phyloP scores from a whole-genome alignment of 1,139 yeast genomes.

The Eremothecium cymbalariae region DNA sequence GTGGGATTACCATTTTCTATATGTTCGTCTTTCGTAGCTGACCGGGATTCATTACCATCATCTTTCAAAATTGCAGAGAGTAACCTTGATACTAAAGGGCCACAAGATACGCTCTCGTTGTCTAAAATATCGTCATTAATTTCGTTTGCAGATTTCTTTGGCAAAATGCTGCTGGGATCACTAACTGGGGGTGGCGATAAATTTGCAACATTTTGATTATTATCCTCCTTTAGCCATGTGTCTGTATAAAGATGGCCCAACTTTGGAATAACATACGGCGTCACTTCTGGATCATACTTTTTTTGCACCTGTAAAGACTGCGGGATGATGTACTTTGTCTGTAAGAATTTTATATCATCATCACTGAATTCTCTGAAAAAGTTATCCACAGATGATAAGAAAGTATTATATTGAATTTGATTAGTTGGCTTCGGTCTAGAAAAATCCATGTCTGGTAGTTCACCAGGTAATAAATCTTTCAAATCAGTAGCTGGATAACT shows the following conservation, averaged over 20 bases:
- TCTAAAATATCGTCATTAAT: constrained; percentile 60
- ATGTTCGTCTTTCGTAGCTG: constrained; percentile 15
- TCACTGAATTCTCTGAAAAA: constrained; percentile 69
- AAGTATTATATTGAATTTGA: constrained; percentile 89
- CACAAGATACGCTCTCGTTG: constrained; percentile 73
- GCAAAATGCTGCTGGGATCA: constrained; percentile 41
- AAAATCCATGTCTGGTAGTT: constrained; percentile 78
- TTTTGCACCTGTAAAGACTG: constrained; percentile 38
- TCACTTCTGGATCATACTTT: constrained; percentile 55
- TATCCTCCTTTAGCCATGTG: constrained; percentile 81
- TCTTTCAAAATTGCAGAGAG: constrained; percentile 60
- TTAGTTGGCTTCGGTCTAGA: constrained; percentile 80
- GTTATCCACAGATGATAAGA: constrained; percentile 76
- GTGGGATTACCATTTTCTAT: constrained; percentile 23
- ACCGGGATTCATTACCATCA: constrained; percentile 16
- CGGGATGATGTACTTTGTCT: constrained; percentile 51
- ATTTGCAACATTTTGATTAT: constrained; percentile 34
- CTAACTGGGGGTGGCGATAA: constrained; percentile 34
- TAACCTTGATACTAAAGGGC: constrained; percentile 82
- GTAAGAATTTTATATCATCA: constrained; percentile 71
- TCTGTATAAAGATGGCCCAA: constrained; percentile 76
- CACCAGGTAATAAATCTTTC: constrained; percentile 73
- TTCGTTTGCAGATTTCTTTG: constrained; percentile 55
- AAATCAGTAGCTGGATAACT: constrained; percentile 78
- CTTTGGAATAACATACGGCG: constrained; percentile 72